phyloP scores from a whole-genome alignment of 1,139 yeast genomes.

The Lodderomyces parapsilosis region DNA sequence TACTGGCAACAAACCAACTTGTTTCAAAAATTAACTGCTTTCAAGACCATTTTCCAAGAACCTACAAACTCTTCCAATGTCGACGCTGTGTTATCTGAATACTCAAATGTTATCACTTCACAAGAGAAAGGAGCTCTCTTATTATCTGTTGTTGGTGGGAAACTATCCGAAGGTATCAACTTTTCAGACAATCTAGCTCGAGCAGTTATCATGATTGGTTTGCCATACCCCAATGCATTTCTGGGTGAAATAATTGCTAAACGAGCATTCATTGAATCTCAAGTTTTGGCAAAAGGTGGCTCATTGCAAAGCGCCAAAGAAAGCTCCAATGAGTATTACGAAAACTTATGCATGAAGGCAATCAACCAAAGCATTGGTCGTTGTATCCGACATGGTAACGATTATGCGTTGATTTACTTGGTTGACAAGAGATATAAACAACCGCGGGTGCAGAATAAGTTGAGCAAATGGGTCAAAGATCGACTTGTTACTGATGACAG shows the following conservation, averaged over 20 bases:
- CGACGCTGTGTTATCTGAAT: conserved; percentile 49
- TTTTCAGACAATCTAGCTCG: conserved; percentile 85
- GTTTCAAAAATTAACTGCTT: conserved; percentile 27
- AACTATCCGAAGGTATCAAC: conserved; percentile 91
- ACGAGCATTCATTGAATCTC: conserved; percentile 60
- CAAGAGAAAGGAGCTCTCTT: conserved; percentile 58
- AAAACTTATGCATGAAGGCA: conserved; percentile 86
- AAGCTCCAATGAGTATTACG: conserved; percentile 65
- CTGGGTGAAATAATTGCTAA: conserved; percentile 83
- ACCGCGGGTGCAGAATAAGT: conserved; percentile 52
- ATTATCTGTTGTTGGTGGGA: conserved; percentile 90
- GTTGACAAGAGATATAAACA: conserved; percentile 63
- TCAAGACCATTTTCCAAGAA: conserved; percentile 61
- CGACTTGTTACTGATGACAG: conserved; percentile 19
- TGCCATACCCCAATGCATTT: conserved; percentile 85
- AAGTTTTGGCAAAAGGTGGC: conserved; percentile 39
- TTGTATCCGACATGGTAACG: conserved; percentile 81
- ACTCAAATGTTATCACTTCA: conserved; percentile 35
- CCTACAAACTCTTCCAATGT: conserved; percentile 35
- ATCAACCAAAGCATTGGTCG: conserved; percentile 94
- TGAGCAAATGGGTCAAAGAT: conserved; percentile 76
- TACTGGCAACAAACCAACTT: conserved; percentile 49
- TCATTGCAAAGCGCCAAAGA: conserved; percentile 38
- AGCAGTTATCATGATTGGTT: conserved; percentile 82
- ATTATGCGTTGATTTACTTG: conserved; percentile 73